Percentiles rank a stretch among this genome's conserved stretches.
phyloP scores from a whole-genome alignment of 345 rosid species.

The Salix viminalis region DNA sequence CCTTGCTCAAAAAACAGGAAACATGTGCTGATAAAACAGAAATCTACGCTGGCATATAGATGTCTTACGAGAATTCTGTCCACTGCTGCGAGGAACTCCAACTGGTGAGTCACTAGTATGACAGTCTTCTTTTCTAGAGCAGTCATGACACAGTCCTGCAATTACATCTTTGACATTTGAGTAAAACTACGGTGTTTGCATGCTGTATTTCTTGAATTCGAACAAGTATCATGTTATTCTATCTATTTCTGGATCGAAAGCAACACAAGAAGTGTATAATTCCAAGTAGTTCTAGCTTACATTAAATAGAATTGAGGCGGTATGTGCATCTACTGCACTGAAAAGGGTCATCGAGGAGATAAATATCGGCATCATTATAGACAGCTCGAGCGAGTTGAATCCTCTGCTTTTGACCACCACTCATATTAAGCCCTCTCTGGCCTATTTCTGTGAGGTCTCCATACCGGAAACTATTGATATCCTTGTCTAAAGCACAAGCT shows the following conservation, averaged over 20 bases:
- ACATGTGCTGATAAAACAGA: background rate
- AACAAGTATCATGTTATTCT: background rate
- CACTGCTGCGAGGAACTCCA: slow-evolving; percentile 35
- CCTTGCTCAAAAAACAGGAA: background rate
- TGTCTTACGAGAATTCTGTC: slow-evolving; percentile 35
- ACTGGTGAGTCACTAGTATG: slow-evolving; percentile 42
- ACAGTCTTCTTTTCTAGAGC: slow-evolving; percentile 31
- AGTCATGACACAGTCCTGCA: slow-evolving; percentile 37
- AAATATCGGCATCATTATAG: slow-evolving; percentile 59
- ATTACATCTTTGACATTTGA: background rate
- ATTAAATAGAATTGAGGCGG: slow-evolving; percentile 58
- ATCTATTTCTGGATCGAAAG: background rate
- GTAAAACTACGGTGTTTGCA: background rate
- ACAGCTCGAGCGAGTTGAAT: slow-evolving; percentile 74
- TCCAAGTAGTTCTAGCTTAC: slow-evolving; percentile 15
- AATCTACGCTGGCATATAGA: background rate
- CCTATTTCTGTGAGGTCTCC: slow-evolving; percentile 71
- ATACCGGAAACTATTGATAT: slow-evolving; percentile 41
- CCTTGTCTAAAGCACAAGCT: slow-evolving; percentile 55
- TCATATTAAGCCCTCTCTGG: slow-evolving; percentile 73
- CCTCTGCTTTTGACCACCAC: slow-evolving; percentile 86
- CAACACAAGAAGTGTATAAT: too few relatives aligned
- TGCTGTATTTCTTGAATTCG: background rate
- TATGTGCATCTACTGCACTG: slow-evolving; percentile 79
- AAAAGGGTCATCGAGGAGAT: slow-evolving; percentile 83